These are phyloP conservation scores for Trichoderma afroharzianum DNA, from an alignment of 2,329 filamentous ascomycete species.

Conservation along the genomic window DNA sequence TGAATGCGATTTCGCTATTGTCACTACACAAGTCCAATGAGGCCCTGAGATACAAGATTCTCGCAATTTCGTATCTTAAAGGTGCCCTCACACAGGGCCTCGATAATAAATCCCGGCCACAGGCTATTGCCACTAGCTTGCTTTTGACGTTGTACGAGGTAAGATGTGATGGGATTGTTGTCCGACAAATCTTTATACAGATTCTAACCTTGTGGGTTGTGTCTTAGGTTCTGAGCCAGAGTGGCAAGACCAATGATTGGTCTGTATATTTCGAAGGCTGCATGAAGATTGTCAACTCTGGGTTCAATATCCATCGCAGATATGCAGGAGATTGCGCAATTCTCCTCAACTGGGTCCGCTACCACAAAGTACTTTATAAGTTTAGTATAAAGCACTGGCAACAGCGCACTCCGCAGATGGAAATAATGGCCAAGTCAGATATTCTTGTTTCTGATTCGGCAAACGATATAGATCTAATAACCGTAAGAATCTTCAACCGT, in stretches of 20 bases:
- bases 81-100: conserved; percentile 3
- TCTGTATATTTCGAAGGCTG: conserved; percentile 14
- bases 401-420: conserved; percentile 14
- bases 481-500: background rate
- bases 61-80: conserved; percentile 7
- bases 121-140: conserved; percentile 14
- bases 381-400: conserved; percentile 18
- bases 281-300: conserved; percentile 16
- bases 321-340: conserved; percentile 15
- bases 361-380: conserved; percentile 17
- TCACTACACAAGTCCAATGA: conserved; percentile 5
- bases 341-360: conserved; percentile 16
- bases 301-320: conserved; percentile 7
- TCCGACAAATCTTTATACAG: background rate
- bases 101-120: conserved; percentile 2
- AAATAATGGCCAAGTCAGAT: conserved; percentile 10
- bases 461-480: conserved; percentile 8
- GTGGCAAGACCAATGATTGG: conserved; percentile 15
- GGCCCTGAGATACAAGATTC: conserved; percentile 11
- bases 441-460: conserved; percentile 8
- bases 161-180: background rate
- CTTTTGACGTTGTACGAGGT: conserved; percentile 17
- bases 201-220: background rate
- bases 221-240: conserved; percentile 9
- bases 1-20: conserved; percentile 14